Conservation (phyloP, 768 basidiomycete species). For the Suillus paluster region DNA sequence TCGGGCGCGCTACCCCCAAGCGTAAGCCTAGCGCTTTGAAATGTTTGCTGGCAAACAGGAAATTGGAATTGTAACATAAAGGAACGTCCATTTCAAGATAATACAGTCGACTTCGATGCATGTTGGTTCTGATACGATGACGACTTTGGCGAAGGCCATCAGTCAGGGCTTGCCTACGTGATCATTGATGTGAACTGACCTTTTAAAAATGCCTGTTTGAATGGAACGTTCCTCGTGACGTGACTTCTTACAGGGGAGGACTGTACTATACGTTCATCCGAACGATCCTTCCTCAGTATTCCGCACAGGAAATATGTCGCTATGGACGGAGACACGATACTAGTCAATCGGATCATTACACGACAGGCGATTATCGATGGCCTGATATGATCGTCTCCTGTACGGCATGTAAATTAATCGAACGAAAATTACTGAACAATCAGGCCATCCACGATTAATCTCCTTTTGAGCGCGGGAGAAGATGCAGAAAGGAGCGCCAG, state of each 20-base stretch:
- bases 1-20: neutral
- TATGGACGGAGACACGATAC: neutral
- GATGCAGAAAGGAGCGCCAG: neutral
- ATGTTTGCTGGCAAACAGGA: neutral
- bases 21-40: neutral
- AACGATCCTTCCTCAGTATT: neutral
- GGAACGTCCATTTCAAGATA: slow-evolving; percentile 1
- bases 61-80: slow-evolving; percentile 2
- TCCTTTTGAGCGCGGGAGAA: slow-evolving; percentile 1
- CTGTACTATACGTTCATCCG: neutral
- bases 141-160: neutral
- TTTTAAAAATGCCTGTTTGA: neutral
- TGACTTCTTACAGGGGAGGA: neutral
- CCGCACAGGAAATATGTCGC: neutral
- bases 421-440: neutral
- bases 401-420: neutral
- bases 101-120: neutral
- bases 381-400: neutral
- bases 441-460: neutral
- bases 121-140: neutral
- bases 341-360: neutral
- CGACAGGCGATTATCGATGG: neutral
- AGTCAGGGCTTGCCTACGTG: neutral
- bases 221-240: neutral
- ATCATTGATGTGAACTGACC: neutral